Evolutionary conservation across 352 stramenopile genomes (phyloP).

Genomic region (Globisporangium acanthophoron): DNA sequence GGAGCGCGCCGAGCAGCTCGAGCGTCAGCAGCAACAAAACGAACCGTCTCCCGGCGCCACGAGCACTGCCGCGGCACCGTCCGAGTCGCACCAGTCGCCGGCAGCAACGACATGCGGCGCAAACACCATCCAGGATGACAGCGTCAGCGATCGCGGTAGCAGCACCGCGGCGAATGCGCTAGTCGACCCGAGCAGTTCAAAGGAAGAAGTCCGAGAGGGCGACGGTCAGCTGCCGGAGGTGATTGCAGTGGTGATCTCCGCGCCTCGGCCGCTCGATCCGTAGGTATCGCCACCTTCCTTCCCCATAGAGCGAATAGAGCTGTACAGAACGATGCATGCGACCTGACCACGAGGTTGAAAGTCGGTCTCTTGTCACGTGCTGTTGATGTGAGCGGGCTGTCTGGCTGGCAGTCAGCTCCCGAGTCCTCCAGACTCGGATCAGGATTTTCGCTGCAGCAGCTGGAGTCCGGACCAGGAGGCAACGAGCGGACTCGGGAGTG

Average conservation of each 20-base stretch:
- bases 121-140: not conserved
- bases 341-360: too few relatives aligned
- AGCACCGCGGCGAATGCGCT: not conserved
- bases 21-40: conserved; percentile 6
- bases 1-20: conserved; percentile 9
- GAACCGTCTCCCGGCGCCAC: not conserved
- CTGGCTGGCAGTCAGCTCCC: too few relatives aligned
- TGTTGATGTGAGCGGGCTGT: too few relatives aligned
- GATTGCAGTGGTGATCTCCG: not conserved
- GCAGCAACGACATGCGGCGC: too few relatives aligned
- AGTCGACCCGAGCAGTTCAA: not conserved
- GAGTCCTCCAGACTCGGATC: not conserved
- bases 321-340: too few relatives aligned
- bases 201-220: not conserved
- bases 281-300: not conserved
- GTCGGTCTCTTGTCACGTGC: too few relatives aligned
- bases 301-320: too few relatives aligned
- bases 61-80: not conserved
- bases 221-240: not conserved
- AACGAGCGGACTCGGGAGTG: too few relatives aligned
- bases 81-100: not conserved
- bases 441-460: not conserved
- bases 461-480: too few relatives aligned
- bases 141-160: not conserved
- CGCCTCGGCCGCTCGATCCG: not conserved